These are phyloP conservation scores for Lipomyces anomalus DNA, from an alignment of 805 yeast species.

Conservation along the genomic window DNA sequence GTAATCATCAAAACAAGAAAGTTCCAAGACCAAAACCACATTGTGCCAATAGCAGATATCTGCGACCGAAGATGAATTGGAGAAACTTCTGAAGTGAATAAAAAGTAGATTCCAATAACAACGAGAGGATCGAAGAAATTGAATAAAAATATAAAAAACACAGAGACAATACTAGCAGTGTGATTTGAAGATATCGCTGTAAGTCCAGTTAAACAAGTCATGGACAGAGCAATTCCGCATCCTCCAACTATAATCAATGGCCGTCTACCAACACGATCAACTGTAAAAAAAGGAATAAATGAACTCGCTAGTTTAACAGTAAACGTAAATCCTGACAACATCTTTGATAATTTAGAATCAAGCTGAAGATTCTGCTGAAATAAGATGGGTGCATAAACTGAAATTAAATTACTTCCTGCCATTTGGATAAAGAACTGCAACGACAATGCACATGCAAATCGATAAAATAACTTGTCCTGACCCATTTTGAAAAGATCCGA, in stretches of 20 bases:
- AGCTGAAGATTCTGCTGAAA: too few species aligned
- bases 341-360: too few species aligned
- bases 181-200: conserved; percentile 32
- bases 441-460: conserved; percentile 42
- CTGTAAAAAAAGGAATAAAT: conserved; percentile 48
- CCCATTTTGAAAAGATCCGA: too few species aligned
- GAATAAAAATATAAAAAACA: conserved; percentile 24
- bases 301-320: conserved; percentile 38
- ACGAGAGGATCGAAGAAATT: conserved; percentile 28
- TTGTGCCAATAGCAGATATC: conserved; percentile 48
- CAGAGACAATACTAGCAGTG: conserved; percentile 28
- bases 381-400: conserved; percentile 58
- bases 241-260: conserved; percentile 12
- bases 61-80: conserved; percentile 51
- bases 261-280: conserved; percentile 52
- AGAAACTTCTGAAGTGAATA: conserved; percentile 55
- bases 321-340: conserved; percentile 43
- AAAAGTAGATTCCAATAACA: conserved; percentile 37
- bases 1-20: conserved; percentile 53
- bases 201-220: conserved; percentile 37
- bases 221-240: conserved; percentile 25
- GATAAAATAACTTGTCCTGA: conserved; percentile 45
- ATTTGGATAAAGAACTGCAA: conserved; percentile 47
- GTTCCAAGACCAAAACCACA: conserved; percentile 54
- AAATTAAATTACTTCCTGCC: conserved; percentile 52